Evolutionary conservation across 1,284 basidiomycete species (phyloP).

Genomic region (Ustanciosporium gigantosporum): DNA sequence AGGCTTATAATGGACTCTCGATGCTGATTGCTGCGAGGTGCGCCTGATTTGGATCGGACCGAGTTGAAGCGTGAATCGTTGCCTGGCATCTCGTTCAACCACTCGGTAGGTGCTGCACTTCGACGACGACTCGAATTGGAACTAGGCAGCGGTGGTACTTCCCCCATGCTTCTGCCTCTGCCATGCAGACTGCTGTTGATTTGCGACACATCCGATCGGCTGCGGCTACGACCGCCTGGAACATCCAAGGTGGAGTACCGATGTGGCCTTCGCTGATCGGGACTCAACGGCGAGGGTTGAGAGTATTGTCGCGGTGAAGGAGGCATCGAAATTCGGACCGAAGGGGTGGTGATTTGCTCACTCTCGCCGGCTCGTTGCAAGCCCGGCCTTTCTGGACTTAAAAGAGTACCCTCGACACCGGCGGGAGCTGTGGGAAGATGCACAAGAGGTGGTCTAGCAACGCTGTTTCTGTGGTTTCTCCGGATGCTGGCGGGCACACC

Average conservation of each 20-base stretch:
- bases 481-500: constrained; percentile 10
- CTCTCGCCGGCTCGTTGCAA: constrained; percentile 16
- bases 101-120: constrained; percentile 29
- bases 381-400: constrained; percentile 1
- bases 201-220: constrained; percentile 7
- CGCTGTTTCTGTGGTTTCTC: constrained; percentile 21
- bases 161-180: neutral
- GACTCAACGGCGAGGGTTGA: constrained; percentile 21
- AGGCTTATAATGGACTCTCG: constrained; percentile 18
- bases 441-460: constrained; percentile 14
- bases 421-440: constrained; percentile 25
- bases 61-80: constrained; percentile 6
- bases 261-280: constrained; percentile 2
- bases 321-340: too few relatives aligned
- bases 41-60: constrained; percentile 1
- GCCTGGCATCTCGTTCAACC: constrained; percentile 13
- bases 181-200: neutral
- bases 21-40: constrained; percentile 1
- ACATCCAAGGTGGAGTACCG: constrained; percentile 12
- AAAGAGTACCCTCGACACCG: neutral
- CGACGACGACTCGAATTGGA: constrained; percentile 6
- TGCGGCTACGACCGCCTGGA: constrained; percentile 1
- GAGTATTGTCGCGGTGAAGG: too few relatives aligned
- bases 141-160: too few relatives aligned
- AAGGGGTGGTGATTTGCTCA: too few relatives aligned